phyloP scores from a whole-genome alignment of 306 rosid species.

The Herpetospermum pedunculosum region DNA sequence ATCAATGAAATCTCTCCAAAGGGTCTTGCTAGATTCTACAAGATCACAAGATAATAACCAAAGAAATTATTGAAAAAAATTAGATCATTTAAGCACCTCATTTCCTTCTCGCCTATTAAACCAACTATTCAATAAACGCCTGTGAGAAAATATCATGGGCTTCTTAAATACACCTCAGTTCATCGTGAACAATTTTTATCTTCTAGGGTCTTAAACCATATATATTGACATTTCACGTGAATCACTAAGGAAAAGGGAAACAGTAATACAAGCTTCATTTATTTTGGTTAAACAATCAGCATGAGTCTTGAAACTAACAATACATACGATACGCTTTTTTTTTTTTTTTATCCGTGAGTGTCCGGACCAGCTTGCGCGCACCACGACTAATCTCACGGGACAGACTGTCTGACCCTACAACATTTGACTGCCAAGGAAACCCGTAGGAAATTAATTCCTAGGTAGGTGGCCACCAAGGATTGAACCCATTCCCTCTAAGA shows the following conservation, averaged over 20 bases:
- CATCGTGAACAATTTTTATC: neutral
- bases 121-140: neutral
- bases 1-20: neutral
- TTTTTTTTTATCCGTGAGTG: no score
- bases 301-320: neutral
- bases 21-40: neutral
- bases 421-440: no score
- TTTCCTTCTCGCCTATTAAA: neutral
- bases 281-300: neutral
- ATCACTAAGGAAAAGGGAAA: neutral
- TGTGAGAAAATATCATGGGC: neutral
- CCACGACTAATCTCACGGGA: no score
- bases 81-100: neutral
- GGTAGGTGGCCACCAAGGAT: no score
- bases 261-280: neutral
- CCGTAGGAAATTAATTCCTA: no score
- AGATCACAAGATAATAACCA: neutral
- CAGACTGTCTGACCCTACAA: no score
- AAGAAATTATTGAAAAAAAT: neutral
- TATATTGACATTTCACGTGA: neutral
- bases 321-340: neutral
- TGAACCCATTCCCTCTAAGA: no score
- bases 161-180: neutral
- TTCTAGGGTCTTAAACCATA: neutral
- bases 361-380: no score